Evolutionary conservation across 2,329 filamentous ascomycete species (phyloP).

Genomic region (Pochonia chlamydosporia): DNA sequence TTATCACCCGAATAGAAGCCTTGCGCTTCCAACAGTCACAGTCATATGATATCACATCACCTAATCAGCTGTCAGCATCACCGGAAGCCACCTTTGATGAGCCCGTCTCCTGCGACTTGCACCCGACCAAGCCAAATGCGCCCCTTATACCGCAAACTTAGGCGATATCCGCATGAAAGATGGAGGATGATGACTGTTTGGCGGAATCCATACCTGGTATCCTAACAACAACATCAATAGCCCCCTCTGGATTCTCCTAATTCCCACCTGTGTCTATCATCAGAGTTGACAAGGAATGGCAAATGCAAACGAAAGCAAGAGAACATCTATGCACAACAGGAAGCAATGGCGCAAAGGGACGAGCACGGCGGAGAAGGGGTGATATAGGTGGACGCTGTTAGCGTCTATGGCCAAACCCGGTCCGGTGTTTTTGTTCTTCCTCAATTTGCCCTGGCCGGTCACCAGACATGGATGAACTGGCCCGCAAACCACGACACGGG

Average conservation of each 20-base stretch:
- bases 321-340: too few relatives aligned
- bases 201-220: conserved; percentile 13
- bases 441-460: conserved; percentile 98
- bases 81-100: conserved; percentile 11
- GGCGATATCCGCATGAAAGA: conserved; percentile 16
- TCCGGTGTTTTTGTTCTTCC: too few relatives aligned
- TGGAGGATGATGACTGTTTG: conserved; percentile 17
- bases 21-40: too few relatives aligned
- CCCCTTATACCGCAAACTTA: conserved; percentile 8
- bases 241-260: conserved; percentile 14
- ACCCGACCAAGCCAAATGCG: conserved; percentile 1
- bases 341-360: too few relatives aligned
- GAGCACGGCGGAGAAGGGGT: too few relatives aligned
- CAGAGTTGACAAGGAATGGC: too few relatives aligned
- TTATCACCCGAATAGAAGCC: too few relatives aligned
- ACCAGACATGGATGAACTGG: conserved; percentile 94
- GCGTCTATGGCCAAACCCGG: too few relatives aligned
- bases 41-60: conserved; percentile 7
- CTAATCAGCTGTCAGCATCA: conserved; percentile 4
- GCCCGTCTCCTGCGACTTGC: conserved; percentile 17
- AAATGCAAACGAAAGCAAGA: too few relatives aligned
- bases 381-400: too few relatives aligned
- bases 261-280: conserved; percentile 18
- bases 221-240: conserved; percentile 11
- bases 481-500: conserved; percentile 88